Evolutionary conservation across 2,329 filamentous ascomycete genomes (phyloP).

Genomic region (Aspergillus tubingensis): DNA sequence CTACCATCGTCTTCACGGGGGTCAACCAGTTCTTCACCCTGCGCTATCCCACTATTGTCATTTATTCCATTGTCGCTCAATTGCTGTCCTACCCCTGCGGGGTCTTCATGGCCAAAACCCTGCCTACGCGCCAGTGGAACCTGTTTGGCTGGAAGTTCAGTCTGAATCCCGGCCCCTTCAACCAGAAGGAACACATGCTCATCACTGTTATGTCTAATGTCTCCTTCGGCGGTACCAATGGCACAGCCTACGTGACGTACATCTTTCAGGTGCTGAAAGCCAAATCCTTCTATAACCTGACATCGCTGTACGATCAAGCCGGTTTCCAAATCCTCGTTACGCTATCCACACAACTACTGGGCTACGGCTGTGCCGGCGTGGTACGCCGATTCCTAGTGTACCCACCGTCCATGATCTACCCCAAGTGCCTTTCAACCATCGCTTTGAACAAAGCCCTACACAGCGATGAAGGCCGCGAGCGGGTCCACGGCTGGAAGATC

Average conservation of each 20-base stretch:
- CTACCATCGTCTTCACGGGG: conserved; percentile 15
- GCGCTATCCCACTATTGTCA: conserved; percentile 13
- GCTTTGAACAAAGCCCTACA: conserved; percentile 13
- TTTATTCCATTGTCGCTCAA: conserved; percentile 4
- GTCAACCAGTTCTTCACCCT: conserved; percentile 23
- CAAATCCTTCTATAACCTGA: conserved; percentile 5
- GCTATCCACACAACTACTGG: conserved; percentile 9
- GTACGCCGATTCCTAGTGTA: conserved; percentile 12
- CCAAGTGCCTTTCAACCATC: conserved; percentile 7
- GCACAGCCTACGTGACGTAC: conserved; percentile 1
- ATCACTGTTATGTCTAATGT: conserved; percentile 13
- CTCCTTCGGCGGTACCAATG: not conserved
- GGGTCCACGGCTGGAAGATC: conserved; percentile 4
- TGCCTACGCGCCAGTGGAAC: conserved; percentile 7
- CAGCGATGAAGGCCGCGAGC: not conserved
- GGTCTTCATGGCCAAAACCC: conserved; percentile 1
- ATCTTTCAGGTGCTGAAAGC: conserved; percentile 9
- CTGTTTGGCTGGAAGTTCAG: conserved; percentile 8
- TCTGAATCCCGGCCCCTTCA: conserved; percentile 15
- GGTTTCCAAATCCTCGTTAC: conserved; percentile 9
- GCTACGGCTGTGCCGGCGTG: conserved; percentile 11
- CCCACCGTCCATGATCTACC: conserved; percentile 11
- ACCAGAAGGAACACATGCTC: conserved; percentile 14
- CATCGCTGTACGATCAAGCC: not conserved
- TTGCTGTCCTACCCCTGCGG: conserved; percentile 11